Percentiles rank a stretch among this genome's conserved stretches.
Evolutionary conservation across 805 yeast genomes (phyloP).

Genomic region (Zygosaccharomyces kombuchaensis): DNA sequence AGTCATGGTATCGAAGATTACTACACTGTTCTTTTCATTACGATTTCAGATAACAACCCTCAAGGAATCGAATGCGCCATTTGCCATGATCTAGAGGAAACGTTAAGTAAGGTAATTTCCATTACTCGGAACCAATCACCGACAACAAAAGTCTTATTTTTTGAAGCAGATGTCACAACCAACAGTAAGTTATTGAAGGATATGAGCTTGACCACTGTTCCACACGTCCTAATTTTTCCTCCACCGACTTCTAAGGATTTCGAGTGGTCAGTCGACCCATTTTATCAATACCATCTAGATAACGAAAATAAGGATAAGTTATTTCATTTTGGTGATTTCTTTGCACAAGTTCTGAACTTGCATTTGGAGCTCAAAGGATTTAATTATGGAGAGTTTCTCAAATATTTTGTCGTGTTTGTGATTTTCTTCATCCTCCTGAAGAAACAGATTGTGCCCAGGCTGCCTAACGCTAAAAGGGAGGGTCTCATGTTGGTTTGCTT

Average conservation of each 20-base stretch:
- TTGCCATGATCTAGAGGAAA: constrained; percentile 44
- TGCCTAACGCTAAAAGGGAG: constrained; percentile 27
- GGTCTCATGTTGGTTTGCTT: constrained; percentile 37
- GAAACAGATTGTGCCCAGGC: constrained; percentile 40
- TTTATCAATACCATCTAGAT: constrained; percentile 36
- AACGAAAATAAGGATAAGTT: constrained; percentile 35
- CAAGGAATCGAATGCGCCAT: constrained; percentile 39
- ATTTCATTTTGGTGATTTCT: constrained; percentile 49
- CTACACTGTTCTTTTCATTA: constrained; percentile 47
- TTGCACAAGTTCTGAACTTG: constrained; percentile 44
- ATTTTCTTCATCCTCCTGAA: constrained; percentile 44
- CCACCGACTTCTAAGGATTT: constrained; percentile 36
- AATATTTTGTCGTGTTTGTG: constrained; percentile 46
- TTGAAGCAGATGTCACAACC: constrained; percentile 46
- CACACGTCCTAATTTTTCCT: constrained; percentile 66
- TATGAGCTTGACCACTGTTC: constrained; percentile 48
- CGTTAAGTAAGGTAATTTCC: constrained; percentile 40
- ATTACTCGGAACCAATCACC: constrained; percentile 45
- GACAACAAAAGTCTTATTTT: constrained; percentile 41
- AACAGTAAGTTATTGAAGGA: constrained; percentile 41
- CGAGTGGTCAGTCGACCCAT: constrained; percentile 30
- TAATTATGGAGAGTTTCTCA: constrained; percentile 40
- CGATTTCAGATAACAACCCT: constrained; percentile 43
- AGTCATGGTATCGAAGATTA: constrained; percentile 50
- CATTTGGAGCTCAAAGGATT: constrained; percentile 44